Evolutionary conservation across 2,329 filamentous ascomycete species (phyloP).

Genomic region (Clonostachys byssicola): DNA sequence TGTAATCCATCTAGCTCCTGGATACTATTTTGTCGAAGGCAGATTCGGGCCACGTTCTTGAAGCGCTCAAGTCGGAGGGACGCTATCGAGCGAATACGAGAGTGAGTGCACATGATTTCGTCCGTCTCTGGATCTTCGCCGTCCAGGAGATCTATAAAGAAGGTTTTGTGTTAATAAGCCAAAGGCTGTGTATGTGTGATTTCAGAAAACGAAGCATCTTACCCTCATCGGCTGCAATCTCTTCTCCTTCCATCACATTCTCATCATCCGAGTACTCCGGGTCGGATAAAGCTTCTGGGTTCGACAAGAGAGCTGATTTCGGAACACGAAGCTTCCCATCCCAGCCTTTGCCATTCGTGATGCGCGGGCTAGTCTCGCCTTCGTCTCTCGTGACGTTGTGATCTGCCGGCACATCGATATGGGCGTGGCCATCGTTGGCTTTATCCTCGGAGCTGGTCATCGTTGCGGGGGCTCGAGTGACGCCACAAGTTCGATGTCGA

Average conservation of each 20-base stretch:
- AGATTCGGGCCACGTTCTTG: conserved; percentile 69
- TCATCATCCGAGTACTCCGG: conserved; percentile 77
- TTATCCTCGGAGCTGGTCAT: conserved; percentile 17
- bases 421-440: conserved; percentile 28
- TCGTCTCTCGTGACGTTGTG: conserved; percentile 22
- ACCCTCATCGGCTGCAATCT: conserved; percentile 82
- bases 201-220: conserved; percentile 7
- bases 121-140: conserved; percentile 57
- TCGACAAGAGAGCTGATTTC: conserved; percentile 56
- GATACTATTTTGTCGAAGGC: conserved; percentile 90
- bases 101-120: conserved; percentile 89
- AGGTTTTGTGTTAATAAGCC: not conserved
- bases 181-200: not conserved
- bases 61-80: conserved; percentile 83
- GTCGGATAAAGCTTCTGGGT: conserved; percentile 80
- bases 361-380: conserved; percentile 31
- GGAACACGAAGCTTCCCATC: conserved; percentile 79
- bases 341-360: conserved; percentile 68
- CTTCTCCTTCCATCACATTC: conserved; percentile 64
- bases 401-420: conserved; percentile 45
- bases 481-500: too few species aligned
- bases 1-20: conserved; percentile 72
- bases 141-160: conserved; percentile 49
- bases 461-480: not conserved
- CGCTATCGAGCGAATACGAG: conserved; percentile 73